phyloP scores from a whole-genome alignment of 768 basidiomycete species.

The Amanita muscaria region DNA sequence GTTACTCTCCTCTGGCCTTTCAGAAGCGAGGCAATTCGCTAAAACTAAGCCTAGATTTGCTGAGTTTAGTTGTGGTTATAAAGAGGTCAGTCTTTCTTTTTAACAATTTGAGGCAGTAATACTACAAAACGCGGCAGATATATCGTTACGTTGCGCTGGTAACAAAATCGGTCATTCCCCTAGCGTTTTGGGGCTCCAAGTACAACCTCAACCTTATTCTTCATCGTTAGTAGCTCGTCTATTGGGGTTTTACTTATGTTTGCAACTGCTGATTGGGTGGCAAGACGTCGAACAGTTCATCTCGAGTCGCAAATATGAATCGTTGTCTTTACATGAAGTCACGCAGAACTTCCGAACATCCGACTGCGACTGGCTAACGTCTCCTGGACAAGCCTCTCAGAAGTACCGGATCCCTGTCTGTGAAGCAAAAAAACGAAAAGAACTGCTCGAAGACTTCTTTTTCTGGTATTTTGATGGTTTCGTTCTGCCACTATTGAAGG shows the following conservation, averaged over 20 bases:
- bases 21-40: constrained; percentile 23
- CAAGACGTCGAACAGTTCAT: constrained; percentile 74
- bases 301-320: constrained; percentile 70
- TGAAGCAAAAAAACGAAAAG: constrained; percentile 69
- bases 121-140: constrained; percentile 36
- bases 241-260: neutral
- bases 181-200: constrained; percentile 68
- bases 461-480: constrained; percentile 93
- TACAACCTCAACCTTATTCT: constrained; percentile 54
- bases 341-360: constrained; percentile 68
- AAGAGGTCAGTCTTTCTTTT: constrained; percentile 39
- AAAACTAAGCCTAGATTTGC: constrained; percentile 65
- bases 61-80: constrained; percentile 61
- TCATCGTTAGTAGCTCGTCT: constrained; percentile 33
- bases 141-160: constrained; percentile 55
- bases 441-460: constrained; percentile 81
- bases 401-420: constrained; percentile 49
- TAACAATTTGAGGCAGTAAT: neutral
- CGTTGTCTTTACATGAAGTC: constrained; percentile 62
- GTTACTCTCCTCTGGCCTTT: constrained; percentile 25
- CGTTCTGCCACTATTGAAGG: constrained; percentile 70
- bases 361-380: constrained; percentile 75
- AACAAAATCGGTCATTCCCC: constrained; percentile 65
- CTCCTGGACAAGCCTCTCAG: constrained; percentile 25
- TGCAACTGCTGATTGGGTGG: neutral